Evolutionary conservation across 129 eudicot genomes (phyloP).

Genomic region (Chrysanthemum seticuspe): DNA sequence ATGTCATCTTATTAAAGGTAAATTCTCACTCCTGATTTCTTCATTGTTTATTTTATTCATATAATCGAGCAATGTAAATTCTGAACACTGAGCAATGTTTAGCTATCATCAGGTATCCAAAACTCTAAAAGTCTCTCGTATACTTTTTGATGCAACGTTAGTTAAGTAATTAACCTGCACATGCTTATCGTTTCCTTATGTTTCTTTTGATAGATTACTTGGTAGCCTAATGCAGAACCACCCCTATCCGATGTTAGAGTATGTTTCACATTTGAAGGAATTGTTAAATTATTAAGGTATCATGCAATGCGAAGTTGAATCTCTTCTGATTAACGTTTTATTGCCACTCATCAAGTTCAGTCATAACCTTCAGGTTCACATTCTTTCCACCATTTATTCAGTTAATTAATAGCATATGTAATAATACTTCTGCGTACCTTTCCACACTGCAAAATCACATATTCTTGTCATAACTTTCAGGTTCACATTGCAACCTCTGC

Average conservation of each 20-base stretch:
- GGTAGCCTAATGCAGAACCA: constrained; percentile 46
- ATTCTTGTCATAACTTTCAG: constrained; percentile 35
- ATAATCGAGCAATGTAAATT: constrained; percentile 79
- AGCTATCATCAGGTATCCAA: constrained; percentile 36
- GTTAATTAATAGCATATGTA: not conserved
- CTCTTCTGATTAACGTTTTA: constrained; percentile 46
- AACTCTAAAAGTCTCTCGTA: not conserved
- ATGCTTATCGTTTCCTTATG: constrained; percentile 9
- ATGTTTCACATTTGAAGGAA: constrained; percentile 67
- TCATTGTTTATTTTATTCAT: constrained; percentile 31
- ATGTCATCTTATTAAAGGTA: no score
- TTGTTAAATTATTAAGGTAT: constrained; percentile 68
- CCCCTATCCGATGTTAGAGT: constrained; percentile 58
- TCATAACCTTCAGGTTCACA: constrained; percentile 67
- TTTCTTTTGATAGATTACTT: constrained; percentile 43
- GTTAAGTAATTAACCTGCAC: not conserved
- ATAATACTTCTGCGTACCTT: not conserved
- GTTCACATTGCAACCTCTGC: not conserved
- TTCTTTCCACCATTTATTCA: constrained; percentile 4
- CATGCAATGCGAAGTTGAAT: constrained; percentile 55
- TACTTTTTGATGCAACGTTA: not conserved
- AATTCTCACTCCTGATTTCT: no score
- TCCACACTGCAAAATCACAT: constrained; percentile 49
- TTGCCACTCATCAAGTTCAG: constrained; percentile 62
- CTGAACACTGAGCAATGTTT: constrained; percentile 51